Percentiles rank a stretch among this genome's conserved stretches.
phyloP scores from a whole-genome alignment of 257 asterid genomes.

The Lantana camara region DNA sequence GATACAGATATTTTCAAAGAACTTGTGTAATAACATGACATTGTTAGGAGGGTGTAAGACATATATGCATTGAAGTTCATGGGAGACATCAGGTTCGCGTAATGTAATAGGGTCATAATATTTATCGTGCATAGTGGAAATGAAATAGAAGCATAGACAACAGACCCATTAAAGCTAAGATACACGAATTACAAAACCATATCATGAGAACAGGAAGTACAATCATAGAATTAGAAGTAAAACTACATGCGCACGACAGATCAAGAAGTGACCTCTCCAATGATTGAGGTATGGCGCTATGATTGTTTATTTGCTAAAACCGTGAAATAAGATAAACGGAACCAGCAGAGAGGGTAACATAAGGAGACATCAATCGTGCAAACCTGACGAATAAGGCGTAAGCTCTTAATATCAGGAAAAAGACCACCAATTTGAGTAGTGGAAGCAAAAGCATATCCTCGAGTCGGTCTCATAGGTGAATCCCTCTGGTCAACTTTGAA shows the following conservation, averaged over 20 bases:
- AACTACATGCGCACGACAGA: not conserved
- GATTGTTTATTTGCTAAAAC: not conserved
- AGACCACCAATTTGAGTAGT: constrained; percentile 65
- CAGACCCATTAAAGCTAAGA: too few relatives aligned
- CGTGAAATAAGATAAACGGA: not conserved
- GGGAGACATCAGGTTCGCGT: not conserved
- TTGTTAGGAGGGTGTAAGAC: too few relatives aligned
- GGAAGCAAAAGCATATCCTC: constrained; percentile 62
- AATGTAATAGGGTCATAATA: not conserved
- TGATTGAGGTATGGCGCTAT: not conserved
- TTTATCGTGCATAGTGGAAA: too few relatives aligned
- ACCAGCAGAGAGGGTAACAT: not conserved
- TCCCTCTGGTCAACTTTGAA: constrained; percentile 58
- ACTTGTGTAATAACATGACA: too few relatives aligned
- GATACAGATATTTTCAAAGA: not conserved
- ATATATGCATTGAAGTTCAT: too few relatives aligned
- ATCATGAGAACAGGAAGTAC: not conserved
- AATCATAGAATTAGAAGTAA: constrained; percentile 1
- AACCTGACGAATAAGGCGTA: constrained; percentile 69
- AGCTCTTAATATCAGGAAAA: constrained; percentile 55
- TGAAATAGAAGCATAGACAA: too few relatives aligned
- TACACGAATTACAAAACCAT: not conserved
- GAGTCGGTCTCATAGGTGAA: constrained; percentile 62
- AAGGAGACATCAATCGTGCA: constrained; percentile 6
- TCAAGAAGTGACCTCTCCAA: too few relatives aligned